phyloP scores from a whole-genome alignment of 2,329 filamentous ascomycete genomes.

The Karstenula rhodostoma region DNA sequence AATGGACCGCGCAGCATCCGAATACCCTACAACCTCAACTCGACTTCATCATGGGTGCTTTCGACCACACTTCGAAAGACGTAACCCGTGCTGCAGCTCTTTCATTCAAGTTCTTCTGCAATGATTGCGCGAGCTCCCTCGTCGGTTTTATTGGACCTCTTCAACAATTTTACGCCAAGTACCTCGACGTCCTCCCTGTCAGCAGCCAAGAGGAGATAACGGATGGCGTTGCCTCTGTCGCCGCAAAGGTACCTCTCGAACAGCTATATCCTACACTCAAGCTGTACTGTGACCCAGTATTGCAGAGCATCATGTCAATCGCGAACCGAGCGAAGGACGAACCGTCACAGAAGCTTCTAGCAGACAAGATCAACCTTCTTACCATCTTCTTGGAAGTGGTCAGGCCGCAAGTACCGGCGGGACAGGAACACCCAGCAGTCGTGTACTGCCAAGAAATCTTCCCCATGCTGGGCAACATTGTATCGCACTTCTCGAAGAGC shows the following conservation, averaged over 20 bases:
- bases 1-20: conserved; percentile 95
- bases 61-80: conserved; percentile 86
- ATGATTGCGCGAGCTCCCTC: conserved; percentile 88
- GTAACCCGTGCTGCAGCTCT: conserved; percentile 91
- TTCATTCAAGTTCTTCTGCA: conserved; percentile 96
- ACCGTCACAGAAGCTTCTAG: conserved; percentile 82
- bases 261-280: conserved; percentile 88
- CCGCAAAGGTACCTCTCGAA: conserved; percentile 81
- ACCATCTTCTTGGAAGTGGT: conserved; percentile 86
- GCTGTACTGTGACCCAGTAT: conserved; percentile 89
- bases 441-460: conserved; percentile 97
- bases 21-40: conserved; percentile 93
- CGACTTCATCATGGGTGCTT: conserved; percentile 93
- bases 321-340: conserved; percentile 87
- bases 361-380: conserved; percentile 90
- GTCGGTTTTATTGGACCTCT: conserved; percentile 84
- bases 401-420: conserved; percentile 74
- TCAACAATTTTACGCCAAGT: conserved; percentile 90
- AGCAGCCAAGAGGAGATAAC: conserved; percentile 95
- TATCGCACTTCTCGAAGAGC: conserved; percentile 86
- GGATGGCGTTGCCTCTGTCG: conserved; percentile 90
- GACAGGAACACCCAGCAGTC: conserved; percentile 84
- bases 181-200: conserved; percentile 84
- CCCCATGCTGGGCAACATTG: conserved; percentile 82
- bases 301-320: conserved; percentile 83